Evolutionary conservation across 345 rosid genomes (phyloP), one percentile per base, ranked within the genome.

Genomic region (Laguncularia racemosa): DNA sequence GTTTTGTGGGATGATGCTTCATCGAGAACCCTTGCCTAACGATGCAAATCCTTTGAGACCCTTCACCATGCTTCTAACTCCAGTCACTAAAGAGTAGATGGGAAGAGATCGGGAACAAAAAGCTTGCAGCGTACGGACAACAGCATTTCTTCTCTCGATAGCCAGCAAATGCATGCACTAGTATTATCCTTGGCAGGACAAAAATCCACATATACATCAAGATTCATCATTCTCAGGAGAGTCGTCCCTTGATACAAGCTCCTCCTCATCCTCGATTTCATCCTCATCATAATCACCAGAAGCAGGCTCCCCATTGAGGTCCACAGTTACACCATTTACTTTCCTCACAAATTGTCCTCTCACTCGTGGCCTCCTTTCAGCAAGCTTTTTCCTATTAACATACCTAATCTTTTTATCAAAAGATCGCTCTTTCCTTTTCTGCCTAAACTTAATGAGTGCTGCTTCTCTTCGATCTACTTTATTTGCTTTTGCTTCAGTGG

Each of bases 341-440:
- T 87, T 89, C 83, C 96, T 83, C 55, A 85, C 97, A 82, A 93
- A 93, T 77, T 93, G 99, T 51, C 99, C 99, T 65, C 88, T 79
- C 58, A 89, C 91, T 15, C 99, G 97, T 12, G 99, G 99, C 78
- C 99, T 85, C 77, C 95, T 77, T 76, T 93, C 99, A 28, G 99
- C 99, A 48, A 93, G 97, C 58, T 61, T 75, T 73, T 93, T 93
- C 52, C 99, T 63, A 69, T 89, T 93, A 63, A 78, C 95, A 70
- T 93, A 93, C 73, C 99, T 78, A 33, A 93, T 83, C 84, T 86
- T 93, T 83, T 93, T 93, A 74, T 89, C 95, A 67, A 89, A 93
- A 70, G 97, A 93, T 7, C 97, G 83, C 70, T 89, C 89, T 66
- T 89, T 93, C 76, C 96, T 80, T 63, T 89, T 93, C 76, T 86